Conservation (phyloP, 2,329 filamentous ascomycete genomes). For the Aspergillus versicolor region DNA sequence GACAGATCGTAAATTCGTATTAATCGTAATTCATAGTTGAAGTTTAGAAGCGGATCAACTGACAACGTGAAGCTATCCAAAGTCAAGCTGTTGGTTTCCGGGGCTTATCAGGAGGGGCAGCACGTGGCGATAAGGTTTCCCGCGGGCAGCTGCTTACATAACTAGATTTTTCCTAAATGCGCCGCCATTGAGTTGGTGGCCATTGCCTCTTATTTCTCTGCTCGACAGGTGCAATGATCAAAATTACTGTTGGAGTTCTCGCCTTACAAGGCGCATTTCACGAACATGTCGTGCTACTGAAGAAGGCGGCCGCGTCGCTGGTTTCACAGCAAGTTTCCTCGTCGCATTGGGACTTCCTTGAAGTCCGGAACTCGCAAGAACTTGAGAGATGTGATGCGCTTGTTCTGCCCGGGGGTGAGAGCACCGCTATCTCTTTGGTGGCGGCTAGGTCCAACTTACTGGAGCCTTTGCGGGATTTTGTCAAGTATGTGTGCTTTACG, state of each 20-base stretch:
- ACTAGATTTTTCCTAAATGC: background rate
- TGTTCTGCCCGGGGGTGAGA: constrained; percentile 91
- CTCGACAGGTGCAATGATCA: constrained; percentile 31
- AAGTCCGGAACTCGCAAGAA: constrained; percentile 75
- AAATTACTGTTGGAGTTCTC: constrained; percentile 60
- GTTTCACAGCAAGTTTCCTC: constrained; percentile 16
- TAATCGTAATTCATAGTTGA: background rate
- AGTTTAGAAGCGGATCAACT: background rate
- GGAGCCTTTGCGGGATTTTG: constrained; percentile 82
- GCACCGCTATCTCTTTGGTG: constrained; percentile 87
- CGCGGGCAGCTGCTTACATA: constrained; percentile 6
- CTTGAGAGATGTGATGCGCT: constrained; percentile 75
- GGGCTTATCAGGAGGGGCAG: constrained; percentile 12
- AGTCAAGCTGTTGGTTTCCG: background rate
- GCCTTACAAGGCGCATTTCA: constrained; percentile 90
- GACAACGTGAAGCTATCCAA: background rate
- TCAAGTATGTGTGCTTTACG: constrained; percentile 64
- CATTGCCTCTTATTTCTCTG: background rate
- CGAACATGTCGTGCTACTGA: constrained; percentile 79
- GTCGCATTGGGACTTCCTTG: constrained; percentile 61
- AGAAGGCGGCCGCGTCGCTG: constrained; percentile 62
- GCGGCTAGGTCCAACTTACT: constrained; percentile 78
- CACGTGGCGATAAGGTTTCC: constrained; percentile 10
- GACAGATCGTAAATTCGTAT: background rate
- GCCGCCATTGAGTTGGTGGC: constrained; percentile 3